Conservation (phyloP, 75 land plant genomes). For the Isoetes taiwanensis region DNA sequence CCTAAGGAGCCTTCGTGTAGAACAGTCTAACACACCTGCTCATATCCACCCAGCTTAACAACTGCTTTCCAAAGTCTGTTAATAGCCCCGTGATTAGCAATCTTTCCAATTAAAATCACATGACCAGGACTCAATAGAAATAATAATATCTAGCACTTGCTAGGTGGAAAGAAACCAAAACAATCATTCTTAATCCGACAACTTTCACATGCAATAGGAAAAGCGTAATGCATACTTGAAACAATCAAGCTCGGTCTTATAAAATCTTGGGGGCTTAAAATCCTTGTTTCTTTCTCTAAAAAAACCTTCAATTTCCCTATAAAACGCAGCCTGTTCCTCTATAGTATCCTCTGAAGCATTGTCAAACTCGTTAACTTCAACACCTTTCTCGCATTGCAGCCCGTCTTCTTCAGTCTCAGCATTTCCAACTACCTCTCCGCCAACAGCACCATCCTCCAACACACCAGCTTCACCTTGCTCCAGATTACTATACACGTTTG, state of each 20-base stretch:
- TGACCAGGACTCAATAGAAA: background rate
- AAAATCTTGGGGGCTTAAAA: slow-evolving; percentile 80
- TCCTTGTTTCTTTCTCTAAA: slow-evolving; percentile 47
- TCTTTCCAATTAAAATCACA: background rate
- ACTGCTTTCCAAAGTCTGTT: slow-evolving; percentile 84
- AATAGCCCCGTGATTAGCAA: background rate
- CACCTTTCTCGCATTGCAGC: background rate
- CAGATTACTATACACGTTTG: no score
- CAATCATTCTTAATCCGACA: background rate
- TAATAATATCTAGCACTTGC: no score
- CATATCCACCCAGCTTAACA: slow-evolving; percentile 74
- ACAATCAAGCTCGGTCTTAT: slow-evolving; percentile 64
- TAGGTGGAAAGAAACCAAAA: slow-evolving; percentile 3
- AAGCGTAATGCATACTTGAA: slow-evolving; percentile 42
- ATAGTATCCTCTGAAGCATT: slow-evolving; percentile 37
- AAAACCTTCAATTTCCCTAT: slow-evolving; percentile 57
- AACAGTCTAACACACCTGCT: slow-evolving; percentile 50
- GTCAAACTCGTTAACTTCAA: slow-evolving; percentile 30
- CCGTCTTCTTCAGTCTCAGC: slow-evolving; percentile 16
- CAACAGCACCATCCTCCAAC: no score
- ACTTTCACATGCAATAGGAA: background rate
- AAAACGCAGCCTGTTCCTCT: slow-evolving; percentile 60
- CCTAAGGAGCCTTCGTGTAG: no score
- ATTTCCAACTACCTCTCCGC: slow-evolving; percentile 11
- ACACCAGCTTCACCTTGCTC: no score